Percentiles rank a stretch among this genome's conserved stretches.
phyloP scores from a whole-genome alignment of 2,329 filamentous ascomycete species.

The Nemania sp. region DNA sequence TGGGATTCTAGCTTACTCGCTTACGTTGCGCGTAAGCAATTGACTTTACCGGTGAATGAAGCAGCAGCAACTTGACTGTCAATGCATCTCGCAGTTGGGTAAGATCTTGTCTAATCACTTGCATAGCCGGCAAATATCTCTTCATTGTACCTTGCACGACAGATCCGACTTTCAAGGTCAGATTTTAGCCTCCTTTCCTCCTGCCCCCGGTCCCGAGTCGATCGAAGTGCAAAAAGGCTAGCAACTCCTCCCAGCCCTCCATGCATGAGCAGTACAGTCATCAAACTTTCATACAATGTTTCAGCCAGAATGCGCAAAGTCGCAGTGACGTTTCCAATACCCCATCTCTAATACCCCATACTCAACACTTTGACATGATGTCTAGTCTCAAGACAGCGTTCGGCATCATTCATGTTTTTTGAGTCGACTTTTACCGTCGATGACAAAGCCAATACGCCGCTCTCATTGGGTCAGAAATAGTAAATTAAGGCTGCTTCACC shows the following conservation, averaged over 20 bases:
- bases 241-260: not conserved
- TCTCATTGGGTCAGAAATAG: not conserved
- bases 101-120: not conserved
- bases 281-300: not conserved
- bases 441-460: not conserved
- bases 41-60: conserved; percentile 3
- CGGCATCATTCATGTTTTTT: not conserved
- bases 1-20: conserved; percentile 16
- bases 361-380: not conserved
- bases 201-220: not conserved
- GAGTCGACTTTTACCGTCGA: not conserved
- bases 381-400: not conserved
- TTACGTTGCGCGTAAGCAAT: conserved; percentile 22
- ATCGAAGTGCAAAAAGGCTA: not conserved
- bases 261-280: not conserved
- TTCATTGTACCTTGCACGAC: not conserved
- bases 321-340: not conserved
- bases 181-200: not conserved
- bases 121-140: not conserved
- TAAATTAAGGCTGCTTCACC: not conserved
- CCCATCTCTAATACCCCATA: too few species aligned
- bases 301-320: not conserved
- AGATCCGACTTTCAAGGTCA: not conserved
- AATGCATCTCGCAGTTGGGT: not conserved
- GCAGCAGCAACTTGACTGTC: conserved; percentile 1